Base-by-base conservation (phyloP, 495 filamentous ascomycete genomes). In the Hypoxylon fragiforme region DNA sequence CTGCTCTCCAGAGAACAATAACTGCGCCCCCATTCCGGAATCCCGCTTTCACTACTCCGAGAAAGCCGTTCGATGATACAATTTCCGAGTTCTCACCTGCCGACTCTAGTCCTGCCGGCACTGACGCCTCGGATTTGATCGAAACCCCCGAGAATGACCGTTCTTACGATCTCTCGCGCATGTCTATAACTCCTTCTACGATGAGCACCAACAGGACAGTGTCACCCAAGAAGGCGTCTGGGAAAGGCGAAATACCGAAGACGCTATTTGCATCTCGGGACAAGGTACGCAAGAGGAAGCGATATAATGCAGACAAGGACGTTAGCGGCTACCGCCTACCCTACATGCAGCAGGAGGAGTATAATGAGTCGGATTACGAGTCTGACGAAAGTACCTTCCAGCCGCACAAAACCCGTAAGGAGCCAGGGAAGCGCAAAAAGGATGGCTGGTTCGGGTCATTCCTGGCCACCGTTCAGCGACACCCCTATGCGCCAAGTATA, bases 401-500 rank as follows among this genome's bases (percentile, higher is more conserved):
- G 34, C 60, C 60, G 39, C 38, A 42, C 12, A 58, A 50, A 19
- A 39, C 47, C 8, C 51, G 61, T 1, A 61, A 67, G 20, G 37
- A 45, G 67, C 76, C 65, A 60, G 73, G 44, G 70, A 79, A 49
- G 45, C 64, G 11, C 21, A 43, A 44, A 56, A 60, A 67, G 53
- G 57, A 61, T 26, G 67, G 55, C 40, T 77, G 75, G 51, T 72
- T 89, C 41, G 74, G 73, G 18, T 69, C 78, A 11, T 76, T 90
- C 57, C 81, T 92, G 28, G 74, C 80, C 14, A 82, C 85, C 42
- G 72, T 96, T 52, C 88, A 88, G 56, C 80, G 81, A 32, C 89
- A 96, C 64, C 92, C 91, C 0, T 82, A 85, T 57, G 81, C 96
- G n/a, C 94, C 94, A 3, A 81, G 85, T 45, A 88, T 95, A 43